A percentile compares a stretch with the other conserved stretches of the same genome.
Evolutionary conservation across 1,139 yeast genomes (phyloP).

Genomic region (Taphrina confusa): DNA sequence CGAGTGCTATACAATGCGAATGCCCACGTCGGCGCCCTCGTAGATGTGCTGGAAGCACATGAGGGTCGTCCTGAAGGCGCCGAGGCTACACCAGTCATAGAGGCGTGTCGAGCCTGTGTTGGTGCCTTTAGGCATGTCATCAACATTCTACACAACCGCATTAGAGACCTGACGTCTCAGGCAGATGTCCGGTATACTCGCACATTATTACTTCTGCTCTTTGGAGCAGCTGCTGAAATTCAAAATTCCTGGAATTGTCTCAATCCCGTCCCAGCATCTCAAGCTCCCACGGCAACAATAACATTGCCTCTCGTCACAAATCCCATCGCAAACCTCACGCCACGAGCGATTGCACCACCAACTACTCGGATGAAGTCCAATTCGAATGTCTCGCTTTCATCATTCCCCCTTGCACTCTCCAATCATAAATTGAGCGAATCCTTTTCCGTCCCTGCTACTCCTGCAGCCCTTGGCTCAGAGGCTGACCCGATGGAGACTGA

Average conservation of each 20-base stretch:
- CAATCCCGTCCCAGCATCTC: constrained; percentile 43
- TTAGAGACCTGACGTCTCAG: constrained; percentile 54
- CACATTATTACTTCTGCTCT: constrained; percentile 67
- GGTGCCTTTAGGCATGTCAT: constrained; percentile 56
- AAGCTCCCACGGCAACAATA: constrained; percentile 34
- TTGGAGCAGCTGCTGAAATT: constrained; percentile 74
- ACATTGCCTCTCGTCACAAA: constrained; percentile 17
- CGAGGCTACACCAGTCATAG: constrained; percentile 48
- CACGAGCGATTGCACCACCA: constrained; percentile 25
- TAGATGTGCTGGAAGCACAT: constrained; percentile 59
- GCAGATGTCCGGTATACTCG: constrained; percentile 71
- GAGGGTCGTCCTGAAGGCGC: constrained; percentile 41
- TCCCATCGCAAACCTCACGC: constrained; percentile 1
- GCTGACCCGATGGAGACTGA: constrained; percentile 60
- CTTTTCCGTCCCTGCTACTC: constrained; percentile 20
- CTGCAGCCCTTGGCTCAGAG: not conserved
- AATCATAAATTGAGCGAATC: constrained; percentile 6
- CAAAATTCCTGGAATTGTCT: constrained; percentile 68
- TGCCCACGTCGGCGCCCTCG: constrained; percentile 60
- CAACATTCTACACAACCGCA: constrained; percentile 54
- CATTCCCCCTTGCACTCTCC: not conserved
- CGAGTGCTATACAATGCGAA: constrained; percentile 59
- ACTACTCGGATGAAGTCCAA: constrained; percentile 19
- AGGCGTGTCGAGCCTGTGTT: constrained; percentile 48
- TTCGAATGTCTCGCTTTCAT: constrained; percentile 14